These are phyloP conservation scores for Camellia sinensis DNA, from an alignment of 148 eudicot genomes.

Conservation along the genomic window DNA sequence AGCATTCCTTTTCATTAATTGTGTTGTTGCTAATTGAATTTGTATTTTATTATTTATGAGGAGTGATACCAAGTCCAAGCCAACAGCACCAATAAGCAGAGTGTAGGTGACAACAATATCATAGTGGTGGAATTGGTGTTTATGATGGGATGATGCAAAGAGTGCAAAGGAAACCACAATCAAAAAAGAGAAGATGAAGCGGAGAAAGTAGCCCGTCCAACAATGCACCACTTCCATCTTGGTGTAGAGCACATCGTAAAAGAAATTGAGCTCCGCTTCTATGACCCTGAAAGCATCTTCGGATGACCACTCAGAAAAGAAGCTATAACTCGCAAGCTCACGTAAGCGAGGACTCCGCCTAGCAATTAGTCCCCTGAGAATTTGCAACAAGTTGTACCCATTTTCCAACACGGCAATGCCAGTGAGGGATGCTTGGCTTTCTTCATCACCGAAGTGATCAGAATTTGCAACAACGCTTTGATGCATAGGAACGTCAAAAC, in stretches of 20 bases:
- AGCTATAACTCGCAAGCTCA: background rate
- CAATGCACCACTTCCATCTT: background rate
- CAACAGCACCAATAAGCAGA: conserved; percentile 4
- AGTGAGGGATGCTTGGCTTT: background rate
- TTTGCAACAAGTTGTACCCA: background rate
- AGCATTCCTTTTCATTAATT: too few species aligned
- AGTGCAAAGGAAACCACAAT: background rate
- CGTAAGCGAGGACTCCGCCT: background rate
- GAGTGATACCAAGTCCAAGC: background rate
- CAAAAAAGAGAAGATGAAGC: background rate
- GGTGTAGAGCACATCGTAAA: conserved; percentile 4
- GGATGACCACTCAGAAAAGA: background rate
- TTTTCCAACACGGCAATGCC: background rate
- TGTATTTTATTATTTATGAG: background rate
- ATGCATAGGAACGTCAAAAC: background rate
- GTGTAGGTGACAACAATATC: background rate
- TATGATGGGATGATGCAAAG: background rate
- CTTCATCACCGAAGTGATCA: too few species aligned
- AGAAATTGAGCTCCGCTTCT: conserved; percentile 6
- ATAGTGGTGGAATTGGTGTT: background rate
- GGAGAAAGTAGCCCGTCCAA: background rate
- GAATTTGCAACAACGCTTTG: too few species aligned
- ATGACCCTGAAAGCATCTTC: conserved; percentile 1
- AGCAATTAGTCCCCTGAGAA: background rate
- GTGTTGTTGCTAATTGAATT: too few species aligned